Percentiles rank a stretch among this genome's conserved stretches.
Evolutionary conservation across 805 yeast genomes (phyloP).

Genomic region (Metahyphopichia silvanorum): DNA sequence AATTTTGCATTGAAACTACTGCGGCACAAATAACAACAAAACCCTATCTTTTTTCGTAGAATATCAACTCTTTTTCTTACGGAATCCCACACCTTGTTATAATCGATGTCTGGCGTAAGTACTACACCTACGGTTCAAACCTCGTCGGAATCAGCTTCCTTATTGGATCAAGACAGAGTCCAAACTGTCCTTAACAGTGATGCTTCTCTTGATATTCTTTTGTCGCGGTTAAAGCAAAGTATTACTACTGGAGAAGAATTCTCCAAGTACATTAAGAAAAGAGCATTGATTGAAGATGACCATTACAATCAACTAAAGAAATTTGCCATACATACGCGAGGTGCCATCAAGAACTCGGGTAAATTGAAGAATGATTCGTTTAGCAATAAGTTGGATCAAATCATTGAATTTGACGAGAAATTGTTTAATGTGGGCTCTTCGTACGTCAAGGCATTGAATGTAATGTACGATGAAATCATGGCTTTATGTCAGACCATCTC

Average conservation of each 20-base stretch:
- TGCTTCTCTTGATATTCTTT: constrained; percentile 68
- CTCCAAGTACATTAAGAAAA: constrained; percentile 71
- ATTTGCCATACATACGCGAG: constrained; percentile 55
- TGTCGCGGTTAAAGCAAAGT: constrained; percentile 74
- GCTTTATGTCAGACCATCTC: constrained; percentile 70
- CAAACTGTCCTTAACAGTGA: constrained; percentile 60
- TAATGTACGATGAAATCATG: constrained; percentile 80
- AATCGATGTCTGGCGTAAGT: too few species aligned
- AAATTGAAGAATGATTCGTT: constrained; percentile 64
- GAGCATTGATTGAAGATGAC: constrained; percentile 75
- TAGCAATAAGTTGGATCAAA: constrained; percentile 58
- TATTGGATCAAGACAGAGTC: constrained; percentile 52
- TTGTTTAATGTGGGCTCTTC: constrained; percentile 65
- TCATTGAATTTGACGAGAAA: constrained; percentile 77
- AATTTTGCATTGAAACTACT: too few species aligned
- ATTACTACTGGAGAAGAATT: constrained; percentile 83
- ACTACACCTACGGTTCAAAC: constrained; percentile 1
- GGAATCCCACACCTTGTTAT: too few species aligned
- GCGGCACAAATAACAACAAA: too few species aligned
- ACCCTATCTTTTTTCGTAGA: too few species aligned
- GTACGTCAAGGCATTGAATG: constrained; percentile 73
- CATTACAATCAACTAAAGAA: constrained; percentile 73
- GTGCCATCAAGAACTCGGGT: constrained; percentile 40
- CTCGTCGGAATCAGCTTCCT: constrained; percentile 8
- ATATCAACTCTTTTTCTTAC: neutral